Base-by-base conservation (phyloP, 2,329 filamentous ascomycete species). In the Penicillium sp. region DNA sequence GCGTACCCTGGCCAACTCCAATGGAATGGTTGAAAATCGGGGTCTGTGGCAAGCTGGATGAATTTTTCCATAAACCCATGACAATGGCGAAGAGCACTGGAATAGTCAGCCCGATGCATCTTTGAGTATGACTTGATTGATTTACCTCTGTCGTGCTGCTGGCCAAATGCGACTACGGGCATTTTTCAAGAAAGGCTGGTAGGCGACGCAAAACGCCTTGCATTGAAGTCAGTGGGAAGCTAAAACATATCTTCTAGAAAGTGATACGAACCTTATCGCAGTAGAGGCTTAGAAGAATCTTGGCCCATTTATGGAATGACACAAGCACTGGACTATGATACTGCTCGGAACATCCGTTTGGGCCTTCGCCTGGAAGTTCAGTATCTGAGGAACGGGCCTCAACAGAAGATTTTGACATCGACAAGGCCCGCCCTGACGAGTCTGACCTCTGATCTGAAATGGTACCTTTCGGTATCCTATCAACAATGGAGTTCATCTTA, bases 61-160 rank as follows among this genome's bases (percentile, higher is more conserved):
- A 71, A 72, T 34, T 72, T 72, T 31, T 68, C 62, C 65, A 71
- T 68, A 35, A 69, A 72, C 1, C 66, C 65, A 48, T 70, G 68
- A 34, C 67, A 70, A 41, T 68, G 65, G 11, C 65, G 68, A 26
- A 72, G 52, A 6, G 68, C 68, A 41, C 68, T 67, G 29, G 7
- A 11, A 20, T 1, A 11, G n/a, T 57, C 17, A 52, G 44, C 34
- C 26, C 31, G 11, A 20, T n/a, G n/a, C n/a, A 1, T 13, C 14
- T 3, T 2, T 10, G 9, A 3, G 10, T 2, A 30, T 16, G 4
- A 6, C 31, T n/a, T 30, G 10, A 4, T 2, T 14, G 17, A 33
- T 53, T 31, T 51, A 67, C 64, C 66, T 68, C 39, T 70, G 66
- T 34, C 69, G 60, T 14, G 66, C 67, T n/a, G 62, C 56, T 6